Evolutionary conservation across 306 rosid genomes (phyloP).

Genomic region (Fragaria iinumae): DNA sequence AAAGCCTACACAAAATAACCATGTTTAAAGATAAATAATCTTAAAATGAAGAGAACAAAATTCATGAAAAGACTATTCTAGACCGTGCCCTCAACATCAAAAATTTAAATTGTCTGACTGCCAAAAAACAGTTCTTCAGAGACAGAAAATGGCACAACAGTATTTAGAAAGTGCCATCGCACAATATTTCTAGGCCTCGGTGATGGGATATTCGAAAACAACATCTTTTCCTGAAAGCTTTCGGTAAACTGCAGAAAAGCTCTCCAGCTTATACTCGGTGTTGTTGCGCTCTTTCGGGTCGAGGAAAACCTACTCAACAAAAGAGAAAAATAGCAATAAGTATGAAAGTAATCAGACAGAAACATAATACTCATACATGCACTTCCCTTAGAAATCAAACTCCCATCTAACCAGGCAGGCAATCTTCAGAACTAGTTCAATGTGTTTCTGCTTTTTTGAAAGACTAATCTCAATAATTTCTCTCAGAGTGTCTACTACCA

Average conservation of each 20-base stretch:
- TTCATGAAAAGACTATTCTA: slow-evolving; percentile 9
- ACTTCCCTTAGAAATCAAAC: neutral
- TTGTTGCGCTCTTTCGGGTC: slow-evolving; percentile 86
- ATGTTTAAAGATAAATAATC: neutral
- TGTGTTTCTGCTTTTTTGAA: neutral
- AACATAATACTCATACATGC: neutral
- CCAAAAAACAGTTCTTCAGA: slow-evolving; percentile 13
- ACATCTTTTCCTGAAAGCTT: slow-evolving; percentile 88
- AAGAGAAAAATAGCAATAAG: neutral
- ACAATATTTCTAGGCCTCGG: slow-evolving; percentile 52
- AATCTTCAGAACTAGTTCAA: neutral
- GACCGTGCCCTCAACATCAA: slow-evolving; percentile 9
- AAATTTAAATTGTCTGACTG: slow-evolving; percentile 12
- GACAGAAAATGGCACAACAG: neutral
- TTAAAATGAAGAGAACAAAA: slow-evolving; percentile 12
- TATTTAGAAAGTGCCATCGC: neutral
- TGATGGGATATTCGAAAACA: slow-evolving; percentile 69
- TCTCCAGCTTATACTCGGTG: slow-evolving; percentile 81
- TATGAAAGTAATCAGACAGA: neutral
- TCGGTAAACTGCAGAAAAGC: slow-evolving; percentile 76
- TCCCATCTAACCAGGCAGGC: neutral
- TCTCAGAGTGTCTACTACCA: neutral
- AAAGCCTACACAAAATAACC: neutral
- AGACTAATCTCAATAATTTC: neutral
- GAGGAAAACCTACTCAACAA: slow-evolving; percentile 55